Evolutionary conservation across 345 rosid genomes (phyloP), one percentile per base, ranked within the genome.

Genomic region (Viola odorata): DNA sequence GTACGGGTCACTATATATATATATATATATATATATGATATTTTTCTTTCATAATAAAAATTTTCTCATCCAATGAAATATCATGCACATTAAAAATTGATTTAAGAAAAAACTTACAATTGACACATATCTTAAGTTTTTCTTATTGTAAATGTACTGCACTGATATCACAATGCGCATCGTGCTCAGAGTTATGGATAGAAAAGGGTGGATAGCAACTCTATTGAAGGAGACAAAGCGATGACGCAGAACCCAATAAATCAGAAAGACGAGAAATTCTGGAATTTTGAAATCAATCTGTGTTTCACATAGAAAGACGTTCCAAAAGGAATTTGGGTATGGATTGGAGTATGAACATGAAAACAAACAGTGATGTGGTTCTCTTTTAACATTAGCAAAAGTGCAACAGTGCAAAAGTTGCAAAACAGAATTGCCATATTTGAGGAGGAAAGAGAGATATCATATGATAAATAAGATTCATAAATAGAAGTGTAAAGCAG

Each of bases 281-380:
- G 55, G 5, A 51, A 12, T 23, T 23, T 23, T 12, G 57, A 0
- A 41, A 50, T 39, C 51, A n/a, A n/a, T n/a, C n/a, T n/a, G n/a
- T n/a, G n/a, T n/a, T n/a, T n/a, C 50, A 52, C 49, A 52, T 53
- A 13, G 37, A 62, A 62, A 62, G 66, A 23, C 23, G 66, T 6
- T 50, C 65, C 44, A 3, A 40, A 12, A 50, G 47, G 11, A 4
- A 14, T 39, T n/a, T 40, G 15, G 14, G 55, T 44, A 23, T 0
- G 32, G 32, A 23, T 23, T 23, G 32, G 32, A 23, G 32, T 2
- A 7, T 12, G 39, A 37, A 12, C 61, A 57, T 13, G 6, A 7
- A 47, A 14, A 32, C 7, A 58, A 45, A 49, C n/a, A 36, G 41
- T 60, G 63, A 47, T 47, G 42, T n/a, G 42, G 45, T 44, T 16